Evolutionary conservation across 2,329 filamentous ascomycete species (phyloP).

Genomic region (Gremmenia infestans): DNA sequence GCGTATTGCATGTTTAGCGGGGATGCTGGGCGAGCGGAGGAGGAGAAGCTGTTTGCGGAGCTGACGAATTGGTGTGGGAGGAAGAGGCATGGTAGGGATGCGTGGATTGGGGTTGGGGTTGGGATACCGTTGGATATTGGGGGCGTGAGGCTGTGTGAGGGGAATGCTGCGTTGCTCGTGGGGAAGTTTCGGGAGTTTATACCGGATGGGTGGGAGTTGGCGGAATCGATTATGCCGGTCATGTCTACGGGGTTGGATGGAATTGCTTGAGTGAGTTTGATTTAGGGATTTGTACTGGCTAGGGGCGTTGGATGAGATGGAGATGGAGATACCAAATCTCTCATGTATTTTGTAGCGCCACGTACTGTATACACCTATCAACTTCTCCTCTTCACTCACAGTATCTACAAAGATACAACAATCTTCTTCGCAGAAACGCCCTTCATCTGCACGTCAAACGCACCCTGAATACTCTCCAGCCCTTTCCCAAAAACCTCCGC

Average conservation of each 20-base stretch:
- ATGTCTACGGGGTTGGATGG: neutral
- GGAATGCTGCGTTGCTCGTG: slow-evolving; percentile 20
- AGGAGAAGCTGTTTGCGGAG: slow-evolving; percentile 22
- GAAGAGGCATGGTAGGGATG: slow-evolving; percentile 14
- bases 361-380: too few species aligned
- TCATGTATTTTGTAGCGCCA: too few species aligned
- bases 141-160: slow-evolving; percentile 31
- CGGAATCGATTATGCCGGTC: neutral
- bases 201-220: slow-evolving; percentile 4
- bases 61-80: slow-evolving; percentile 22
- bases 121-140: slow-evolving; percentile 22
- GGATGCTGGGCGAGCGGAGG: neutral
- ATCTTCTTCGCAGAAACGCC: slow-evolving; percentile 16
- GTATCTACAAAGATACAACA: slow-evolving; percentile 5
- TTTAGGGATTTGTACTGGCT: neutral
- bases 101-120: slow-evolving; percentile 19
- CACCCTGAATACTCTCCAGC: slow-evolving; percentile 37
- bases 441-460: slow-evolving; percentile 28
- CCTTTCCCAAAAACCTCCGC: slow-evolving; percentile 37
- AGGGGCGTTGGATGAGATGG: too few species aligned
- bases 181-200: neutral
- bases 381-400: too few species aligned
- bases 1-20: slow-evolving; percentile 31
- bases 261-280: neutral
- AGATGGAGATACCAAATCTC: too few species aligned